These are phyloP conservation scores for Coemansia sp. DNA, from an alignment of 192 early-diverging fungal species.

Conservation along the genomic window DNA sequence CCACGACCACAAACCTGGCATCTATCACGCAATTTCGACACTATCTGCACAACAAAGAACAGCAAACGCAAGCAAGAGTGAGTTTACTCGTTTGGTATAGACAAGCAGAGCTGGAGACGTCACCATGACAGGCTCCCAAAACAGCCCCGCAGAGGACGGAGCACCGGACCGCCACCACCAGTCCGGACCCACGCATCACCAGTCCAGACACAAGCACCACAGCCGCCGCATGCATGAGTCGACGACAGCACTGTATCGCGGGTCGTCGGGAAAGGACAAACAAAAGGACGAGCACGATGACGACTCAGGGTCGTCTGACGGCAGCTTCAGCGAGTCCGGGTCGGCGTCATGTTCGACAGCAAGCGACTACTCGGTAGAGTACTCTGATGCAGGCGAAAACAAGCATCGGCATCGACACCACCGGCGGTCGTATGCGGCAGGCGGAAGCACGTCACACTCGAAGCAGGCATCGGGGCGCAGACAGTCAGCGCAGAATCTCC, in stretches of 20 bases:
- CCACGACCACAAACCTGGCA: no score
- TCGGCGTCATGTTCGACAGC: constrained; percentile 49
- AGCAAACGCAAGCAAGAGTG: background rate
- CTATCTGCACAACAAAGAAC: background rate
- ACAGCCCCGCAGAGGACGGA: background rate
- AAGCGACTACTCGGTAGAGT: constrained; percentile 36
- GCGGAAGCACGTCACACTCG: background rate
- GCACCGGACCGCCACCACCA: constrained; percentile 16
- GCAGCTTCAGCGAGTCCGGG: constrained; percentile 40
- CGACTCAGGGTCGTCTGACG: constrained; percentile 15
- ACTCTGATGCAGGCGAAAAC: constrained; percentile 17
- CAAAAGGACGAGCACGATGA: constrained; percentile 3
- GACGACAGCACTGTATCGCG: constrained; percentile 2
- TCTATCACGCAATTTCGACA: no score
- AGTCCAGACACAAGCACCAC: constrained; percentile 7
- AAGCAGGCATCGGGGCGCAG: constrained; percentile 16
- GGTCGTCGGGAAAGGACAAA: background rate
- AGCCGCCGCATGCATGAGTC: constrained; percentile 9
- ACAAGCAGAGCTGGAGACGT: background rate
- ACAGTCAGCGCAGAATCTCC: constrained; percentile 25
- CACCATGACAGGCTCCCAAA: background rate
- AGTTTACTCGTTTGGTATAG: no score
- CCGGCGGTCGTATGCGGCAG: constrained; percentile 22
- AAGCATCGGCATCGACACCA: constrained; percentile 40
- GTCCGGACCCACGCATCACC: constrained; percentile 5